Evolutionary conservation across 139 green algal species (phyloP).

Genomic region (Tetradesmus obliquus): DNA sequence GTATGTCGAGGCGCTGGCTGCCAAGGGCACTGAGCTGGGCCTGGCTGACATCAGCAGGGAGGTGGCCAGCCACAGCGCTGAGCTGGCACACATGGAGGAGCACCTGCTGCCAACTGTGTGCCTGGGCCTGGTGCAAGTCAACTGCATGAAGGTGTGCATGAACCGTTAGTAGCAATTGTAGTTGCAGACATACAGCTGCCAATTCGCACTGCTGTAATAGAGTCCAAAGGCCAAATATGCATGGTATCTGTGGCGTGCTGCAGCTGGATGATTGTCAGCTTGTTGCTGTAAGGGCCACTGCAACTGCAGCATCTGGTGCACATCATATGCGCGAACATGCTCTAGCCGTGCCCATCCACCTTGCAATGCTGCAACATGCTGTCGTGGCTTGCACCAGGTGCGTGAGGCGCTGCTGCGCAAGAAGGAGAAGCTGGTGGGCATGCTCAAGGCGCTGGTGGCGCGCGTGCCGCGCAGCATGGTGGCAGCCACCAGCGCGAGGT

Average conservation of each 20-base stretch:
- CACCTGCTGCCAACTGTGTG: conserved; percentile 63
- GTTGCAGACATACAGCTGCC: neutral
- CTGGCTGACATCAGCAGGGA: conserved; percentile 66
- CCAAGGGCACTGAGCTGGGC: conserved; percentile 65
- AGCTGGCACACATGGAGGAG: conserved; percentile 65
- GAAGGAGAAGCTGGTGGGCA: conserved; percentile 72
- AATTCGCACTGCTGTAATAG: neutral
- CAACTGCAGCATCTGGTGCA: neutral
- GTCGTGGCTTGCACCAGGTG: conserved; percentile 48
- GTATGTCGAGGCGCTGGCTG: conserved; percentile 67
- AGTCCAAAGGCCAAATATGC: too few relatives aligned
- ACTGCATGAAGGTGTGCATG: conserved; percentile 58
- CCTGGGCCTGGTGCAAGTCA: conserved; percentile 71
- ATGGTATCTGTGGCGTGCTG: neutral
- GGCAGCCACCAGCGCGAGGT: conserved; percentile 63
- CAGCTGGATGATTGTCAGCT: neutral
- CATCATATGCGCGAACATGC: neutral
- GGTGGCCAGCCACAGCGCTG: conserved; percentile 58
- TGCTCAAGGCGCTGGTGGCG: conserved; percentile 70
- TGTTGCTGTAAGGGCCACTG: neutral
- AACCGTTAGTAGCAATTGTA: neutral
- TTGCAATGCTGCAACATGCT: neutral
- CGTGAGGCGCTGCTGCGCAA: conserved; percentile 75
- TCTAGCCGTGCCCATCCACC: neutral
- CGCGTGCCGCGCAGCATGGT: conserved; percentile 66